phyloP scores from a whole-genome alignment of 306 rosid species.

The Cucurbita ficifolia region DNA sequence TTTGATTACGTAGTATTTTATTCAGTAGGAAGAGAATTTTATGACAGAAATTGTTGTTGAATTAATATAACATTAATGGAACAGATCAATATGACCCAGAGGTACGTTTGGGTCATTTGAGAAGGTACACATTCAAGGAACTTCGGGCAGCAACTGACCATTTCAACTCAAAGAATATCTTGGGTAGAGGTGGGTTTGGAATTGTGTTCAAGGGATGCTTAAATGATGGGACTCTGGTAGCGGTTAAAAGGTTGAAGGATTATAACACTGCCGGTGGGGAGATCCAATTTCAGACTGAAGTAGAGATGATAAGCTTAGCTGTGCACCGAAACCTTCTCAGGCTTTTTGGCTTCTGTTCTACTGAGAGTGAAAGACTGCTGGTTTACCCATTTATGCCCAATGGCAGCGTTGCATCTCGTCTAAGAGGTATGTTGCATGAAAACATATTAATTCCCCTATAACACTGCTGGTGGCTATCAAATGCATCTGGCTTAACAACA shows the following conservation, averaged over 20 bases:
- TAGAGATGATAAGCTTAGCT: conserved; percentile 93
- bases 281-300: conserved; percentile 98
- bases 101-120: conserved; percentile 87
- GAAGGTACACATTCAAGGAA: conserved; percentile 81
- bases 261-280: conserved; percentile 88
- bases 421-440: conserved; percentile 47
- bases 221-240: conserved; percentile 75
- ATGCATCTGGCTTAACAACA: not conserved
- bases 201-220: conserved; percentile 81
- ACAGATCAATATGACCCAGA: conserved; percentile 96
- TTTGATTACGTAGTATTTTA: not conserved
- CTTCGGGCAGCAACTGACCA: conserved; percentile 91
- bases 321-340: conserved; percentile 85
- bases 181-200: conserved; percentile 97
- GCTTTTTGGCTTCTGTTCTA: conserved; percentile 87
- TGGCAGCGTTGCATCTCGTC: conserved; percentile 89
- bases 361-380: conserved; percentile 83
- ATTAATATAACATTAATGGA: conserved; percentile 6
- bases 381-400: conserved; percentile 95
- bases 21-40: not conserved
- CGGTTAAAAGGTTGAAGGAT: conserved; percentile 89
- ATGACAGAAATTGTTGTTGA: not conserved
- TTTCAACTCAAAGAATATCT: conserved; percentile 81
- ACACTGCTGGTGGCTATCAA: not conserved
- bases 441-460: too few species aligned